phyloP scores from a whole-genome alignment of 176 grass and related monocot species.

The Oryza officinalis region DNA sequence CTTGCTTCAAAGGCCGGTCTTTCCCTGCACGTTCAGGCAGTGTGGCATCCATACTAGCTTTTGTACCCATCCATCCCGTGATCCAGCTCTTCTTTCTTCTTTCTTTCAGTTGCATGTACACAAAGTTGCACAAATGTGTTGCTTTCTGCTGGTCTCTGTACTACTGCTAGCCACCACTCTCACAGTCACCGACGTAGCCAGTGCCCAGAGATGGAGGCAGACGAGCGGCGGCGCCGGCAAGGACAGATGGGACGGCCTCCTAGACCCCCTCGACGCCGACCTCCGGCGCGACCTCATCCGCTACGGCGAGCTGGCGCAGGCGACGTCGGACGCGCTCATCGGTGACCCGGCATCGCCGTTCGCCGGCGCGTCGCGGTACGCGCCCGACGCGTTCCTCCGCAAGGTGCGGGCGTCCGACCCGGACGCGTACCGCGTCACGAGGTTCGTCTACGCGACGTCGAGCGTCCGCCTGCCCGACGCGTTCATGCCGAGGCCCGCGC shows the following conservation, averaged over 20 bases:
- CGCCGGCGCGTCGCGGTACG: slow-evolving; percentile 60
- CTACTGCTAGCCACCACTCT: slow-evolving; percentile 12
- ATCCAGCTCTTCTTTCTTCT: neutral
- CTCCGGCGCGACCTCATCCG: slow-evolving; percentile 63
- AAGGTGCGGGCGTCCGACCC: slow-evolving; percentile 37
- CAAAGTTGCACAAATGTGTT: slow-evolving; percentile 35
- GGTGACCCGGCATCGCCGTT: slow-evolving; percentile 51
- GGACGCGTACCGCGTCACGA: slow-evolving; percentile 52
- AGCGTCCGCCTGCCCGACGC: slow-evolving; percentile 28
- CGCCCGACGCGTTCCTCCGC: slow-evolving; percentile 40
- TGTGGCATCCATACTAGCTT: neutral
- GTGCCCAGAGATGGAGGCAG: slow-evolving; percentile 54
- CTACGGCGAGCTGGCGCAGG: slow-evolving; percentile 76
- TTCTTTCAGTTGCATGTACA: slow-evolving; percentile 27
- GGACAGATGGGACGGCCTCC: slow-evolving; percentile 51
- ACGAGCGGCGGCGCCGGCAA: slow-evolving; percentile 42
- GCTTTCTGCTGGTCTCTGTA: slow-evolving; percentile 6
- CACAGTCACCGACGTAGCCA: slow-evolving; percentile 3
- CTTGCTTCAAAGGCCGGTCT: slow-evolving; percentile 2
- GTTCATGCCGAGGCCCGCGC: slow-evolving; percentile 39
- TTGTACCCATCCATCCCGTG: neutral
- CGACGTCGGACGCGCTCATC: slow-evolving; percentile 68
- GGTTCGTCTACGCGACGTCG: slow-evolving; percentile 84
- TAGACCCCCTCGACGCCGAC: slow-evolving; percentile 57
- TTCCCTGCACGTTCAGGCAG: slow-evolving; percentile 8